phyloP scores from a whole-genome alignment of 2,329 filamentous ascomycete species.

The Thelonectria olida region DNA sequence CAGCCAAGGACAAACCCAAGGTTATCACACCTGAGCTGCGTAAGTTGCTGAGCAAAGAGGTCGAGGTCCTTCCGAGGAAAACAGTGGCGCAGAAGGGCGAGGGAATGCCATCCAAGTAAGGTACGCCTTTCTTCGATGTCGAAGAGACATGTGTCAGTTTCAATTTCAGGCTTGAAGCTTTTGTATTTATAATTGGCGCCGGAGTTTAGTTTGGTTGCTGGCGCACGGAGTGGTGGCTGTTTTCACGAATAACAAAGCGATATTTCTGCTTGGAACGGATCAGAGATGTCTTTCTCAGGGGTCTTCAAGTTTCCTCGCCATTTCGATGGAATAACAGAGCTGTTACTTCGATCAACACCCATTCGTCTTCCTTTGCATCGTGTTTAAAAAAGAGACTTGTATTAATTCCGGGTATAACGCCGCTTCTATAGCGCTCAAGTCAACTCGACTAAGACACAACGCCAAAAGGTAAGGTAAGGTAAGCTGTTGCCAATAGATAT shows the following conservation, averaged over 20 bases:
- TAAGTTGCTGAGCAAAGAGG: conserved; percentile 59
- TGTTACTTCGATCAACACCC: neutral
- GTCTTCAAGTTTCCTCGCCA: neutral
- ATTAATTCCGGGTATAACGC: conserved; percentile 32
- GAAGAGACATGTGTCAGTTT: neutral
- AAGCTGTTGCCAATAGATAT: conserved; percentile 4
- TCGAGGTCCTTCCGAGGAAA: conserved; percentile 54
- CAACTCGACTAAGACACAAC: conserved; percentile 18
- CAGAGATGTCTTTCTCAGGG: neutral
- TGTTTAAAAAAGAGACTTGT: neutral
- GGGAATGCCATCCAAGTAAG: conserved; percentile 45
- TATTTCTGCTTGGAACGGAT: neutral
- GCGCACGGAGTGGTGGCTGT: conserved; percentile 28
- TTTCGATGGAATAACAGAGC: neutral
- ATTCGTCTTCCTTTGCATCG: neutral
- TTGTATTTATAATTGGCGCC: conserved; percentile 28
- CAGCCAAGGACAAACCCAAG: conserved; percentile 48
- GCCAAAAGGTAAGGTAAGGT: conserved; percentile 16
- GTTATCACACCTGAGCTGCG: conserved; percentile 67
- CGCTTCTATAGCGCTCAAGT: conserved; percentile 32
- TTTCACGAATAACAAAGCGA: neutral
- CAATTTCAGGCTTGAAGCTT: neutral
- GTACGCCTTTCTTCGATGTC: neutral
- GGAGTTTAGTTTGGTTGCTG: neutral
- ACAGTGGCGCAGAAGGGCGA: conserved; percentile 48